phyloP scores from a whole-genome alignment of 2,329 filamentous ascomycete species.

The Laburnicola sp. region DNA sequence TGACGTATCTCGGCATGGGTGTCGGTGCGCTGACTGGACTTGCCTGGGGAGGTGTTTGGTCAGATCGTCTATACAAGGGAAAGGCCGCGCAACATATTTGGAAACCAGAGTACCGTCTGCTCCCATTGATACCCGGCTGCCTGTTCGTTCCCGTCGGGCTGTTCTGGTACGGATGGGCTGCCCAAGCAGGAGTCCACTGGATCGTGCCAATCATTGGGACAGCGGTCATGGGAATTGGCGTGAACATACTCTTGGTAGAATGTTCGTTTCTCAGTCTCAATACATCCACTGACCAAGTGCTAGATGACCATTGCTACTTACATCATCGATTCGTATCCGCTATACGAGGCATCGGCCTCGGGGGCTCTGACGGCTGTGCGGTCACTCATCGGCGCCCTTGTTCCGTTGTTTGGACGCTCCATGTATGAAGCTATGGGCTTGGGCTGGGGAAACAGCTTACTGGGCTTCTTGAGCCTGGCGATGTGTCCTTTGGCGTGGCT shows the following conservation, averaged over 20 bases:
- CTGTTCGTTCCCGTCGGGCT: conserved; percentile 27
- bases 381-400: conserved; percentile 56
- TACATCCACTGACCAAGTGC: neutral
- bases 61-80: conserved; percentile 33
- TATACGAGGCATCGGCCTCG: conserved; percentile 51
- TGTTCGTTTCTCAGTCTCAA: neutral
- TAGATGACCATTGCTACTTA: conserved; percentile 56
- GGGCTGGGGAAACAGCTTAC: conserved; percentile 60
- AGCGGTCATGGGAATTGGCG: conserved; percentile 14
- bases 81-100: conserved; percentile 17
- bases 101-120: conserved; percentile 42
- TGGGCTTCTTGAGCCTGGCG: conserved; percentile 55
- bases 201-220: conserved; percentile 33
- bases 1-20: conserved; percentile 30
- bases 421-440: conserved; percentile 63
- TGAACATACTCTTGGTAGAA: conserved; percentile 18
- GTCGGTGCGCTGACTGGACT: conserved; percentile 41
- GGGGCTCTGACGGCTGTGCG: conserved; percentile 62
- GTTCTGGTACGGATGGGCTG: conserved; percentile 37
- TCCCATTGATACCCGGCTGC: conserved; percentile 29
- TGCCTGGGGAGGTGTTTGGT: conserved; percentile 31
- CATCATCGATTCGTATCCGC: conserved; percentile 60
- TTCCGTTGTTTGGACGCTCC: conserved; percentile 59
- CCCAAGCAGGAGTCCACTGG: conserved; percentile 27
- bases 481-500: conserved; percentile 48